A percentile compares a stretch with the other conserved stretches of the same genome.
Conservation (phyloP, 1,284 basidiomycete species). For the Hemileia vastatrix region DNA sequence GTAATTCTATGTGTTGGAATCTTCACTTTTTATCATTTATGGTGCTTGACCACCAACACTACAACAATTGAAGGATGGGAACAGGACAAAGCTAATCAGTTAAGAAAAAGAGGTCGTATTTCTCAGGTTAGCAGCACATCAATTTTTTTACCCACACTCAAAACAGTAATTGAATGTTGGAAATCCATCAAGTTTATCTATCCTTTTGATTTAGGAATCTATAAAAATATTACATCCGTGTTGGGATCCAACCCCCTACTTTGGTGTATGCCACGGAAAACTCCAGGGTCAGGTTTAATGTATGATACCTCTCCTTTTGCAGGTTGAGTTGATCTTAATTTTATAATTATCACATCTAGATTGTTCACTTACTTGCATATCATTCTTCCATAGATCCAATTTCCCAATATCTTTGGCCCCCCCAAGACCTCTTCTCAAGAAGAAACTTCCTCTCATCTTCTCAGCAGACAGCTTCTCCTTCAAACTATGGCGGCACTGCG, state of each 20-base stretch:
- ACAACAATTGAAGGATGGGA: slow-evolving; percentile 25
- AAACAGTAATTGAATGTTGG: neutral
- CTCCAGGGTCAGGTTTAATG: slow-evolving; percentile 27
- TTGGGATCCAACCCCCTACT: slow-evolving; percentile 29
- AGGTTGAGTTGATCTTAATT: slow-evolving; percentile 4
- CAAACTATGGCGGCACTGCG: slow-evolving; percentile 31
- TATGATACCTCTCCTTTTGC: slow-evolving; percentile 20
- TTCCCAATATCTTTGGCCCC: slow-evolving; percentile 34
- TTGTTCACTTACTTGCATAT: slow-evolving; percentile 25
- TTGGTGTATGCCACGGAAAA: slow-evolving; percentile 32
- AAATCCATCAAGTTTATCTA: slow-evolving; percentile 29
- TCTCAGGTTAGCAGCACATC: slow-evolving; percentile 4
- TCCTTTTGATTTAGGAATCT: slow-evolving; percentile 37
- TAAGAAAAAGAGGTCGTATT: slow-evolving; percentile 19
- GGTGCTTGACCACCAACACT: slow-evolving; percentile 16
- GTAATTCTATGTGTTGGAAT: slow-evolving; percentile 22
- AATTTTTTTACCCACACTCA: neutral
- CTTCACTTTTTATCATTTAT: slow-evolving; percentile 21
- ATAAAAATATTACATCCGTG: slow-evolving; percentile 28
- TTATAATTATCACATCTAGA: neutral
- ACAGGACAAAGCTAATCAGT: slow-evolving; percentile 17
- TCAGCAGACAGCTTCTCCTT: slow-evolving; percentile 26
- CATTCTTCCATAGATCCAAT: slow-evolving; percentile 25
- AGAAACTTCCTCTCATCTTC: neutral
- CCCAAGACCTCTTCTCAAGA: slow-evolving; percentile 27